Conservation (phyloP, 2,329 filamentous ascomycete genomes). For the Arthrinium puccinioides region DNA sequence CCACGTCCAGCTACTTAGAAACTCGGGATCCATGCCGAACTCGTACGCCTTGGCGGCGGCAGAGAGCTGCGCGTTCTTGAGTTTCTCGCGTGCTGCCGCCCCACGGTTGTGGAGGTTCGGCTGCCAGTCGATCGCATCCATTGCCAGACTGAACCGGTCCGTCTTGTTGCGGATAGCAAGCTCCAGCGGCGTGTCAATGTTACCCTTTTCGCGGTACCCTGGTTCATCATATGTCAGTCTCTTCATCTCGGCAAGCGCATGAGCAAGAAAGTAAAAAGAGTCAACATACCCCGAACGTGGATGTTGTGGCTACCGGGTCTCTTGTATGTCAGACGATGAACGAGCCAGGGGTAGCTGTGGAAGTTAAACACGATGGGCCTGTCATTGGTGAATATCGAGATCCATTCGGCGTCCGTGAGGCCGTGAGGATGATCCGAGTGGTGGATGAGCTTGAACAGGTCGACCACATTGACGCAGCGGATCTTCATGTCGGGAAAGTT, state of each 20-base stretch:
- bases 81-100: conserved; percentile 51
- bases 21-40: conserved; percentile 60
- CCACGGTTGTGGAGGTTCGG: conserved; percentile 56
- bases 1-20: conserved; percentile 62
- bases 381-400: conserved; percentile 62
- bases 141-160: conserved; percentile 69
- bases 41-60: conserved; percentile 61
- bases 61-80: conserved; percentile 57
- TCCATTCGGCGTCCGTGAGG: conserved; percentile 58
- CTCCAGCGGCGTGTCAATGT: conserved; percentile 75
- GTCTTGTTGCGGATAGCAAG: conserved; percentile 71
- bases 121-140: conserved; percentile 68
- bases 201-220: conserved; percentile 74
- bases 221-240: not conserved
- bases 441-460: conserved; percentile 73
- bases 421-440: conserved; percentile 67
- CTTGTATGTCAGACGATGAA: conserved; percentile 71
- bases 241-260: not conserved
- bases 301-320: conserved; percentile 60
- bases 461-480: conserved; percentile 73
- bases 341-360: conserved; percentile 75
- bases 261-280: not conserved
- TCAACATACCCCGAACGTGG: conserved; percentile 51
- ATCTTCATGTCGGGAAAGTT: conserved; percentile 67
- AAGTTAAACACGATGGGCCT: conserved; percentile 77